These are phyloP conservation scores for Heracleum sosnowskyi DNA, from an alignment of 129 eudicot genomes.

Conservation along the genomic window DNA sequence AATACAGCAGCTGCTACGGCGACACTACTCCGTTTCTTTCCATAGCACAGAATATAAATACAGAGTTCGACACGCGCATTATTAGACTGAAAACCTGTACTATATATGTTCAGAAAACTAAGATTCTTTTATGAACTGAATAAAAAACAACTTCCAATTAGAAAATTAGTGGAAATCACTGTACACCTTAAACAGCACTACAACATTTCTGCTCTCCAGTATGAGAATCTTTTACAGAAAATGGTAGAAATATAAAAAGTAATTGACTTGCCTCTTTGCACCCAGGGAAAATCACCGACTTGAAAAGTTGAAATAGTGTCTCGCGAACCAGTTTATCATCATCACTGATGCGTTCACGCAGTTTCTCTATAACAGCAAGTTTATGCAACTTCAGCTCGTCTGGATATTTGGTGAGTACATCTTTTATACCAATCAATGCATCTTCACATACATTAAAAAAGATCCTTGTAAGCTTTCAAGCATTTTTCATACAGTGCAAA, in stretches of 20 bases:
- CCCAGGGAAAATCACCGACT: constrained; percentile 65
- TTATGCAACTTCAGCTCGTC: constrained; percentile 70
- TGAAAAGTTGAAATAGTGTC: constrained; percentile 74
- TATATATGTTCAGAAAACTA: neutral
- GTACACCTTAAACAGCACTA: neutral
- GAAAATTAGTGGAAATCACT: neutral
- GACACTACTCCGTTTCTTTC: neutral
- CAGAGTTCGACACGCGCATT: neutral
- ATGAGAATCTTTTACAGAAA: neutral
- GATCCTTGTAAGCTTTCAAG: constrained; percentile 11
- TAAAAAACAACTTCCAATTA: neutral
- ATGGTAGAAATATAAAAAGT: neutral
- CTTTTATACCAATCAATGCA: constrained; percentile 78
- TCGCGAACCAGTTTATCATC: constrained; percentile 91
- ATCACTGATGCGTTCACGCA: constrained; percentile 94
- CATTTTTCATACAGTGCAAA: neutral
- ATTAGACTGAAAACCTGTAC: neutral
- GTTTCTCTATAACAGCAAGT: constrained; percentile 69
- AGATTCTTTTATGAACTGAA: neutral
- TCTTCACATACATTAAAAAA: constrained; percentile 39
- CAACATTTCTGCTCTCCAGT: neutral
- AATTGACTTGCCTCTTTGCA: constrained; percentile 41
- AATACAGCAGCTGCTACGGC: neutral
- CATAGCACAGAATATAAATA: neutral
- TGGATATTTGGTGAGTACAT: constrained; percentile 62